A percentile compares a stretch with the other conserved stretches of the same genome.
Evolutionary conservation across 495 filamentous ascomycete species (phyloP).

Genomic region (Pseudoneurospora amorphoporcata): DNA sequence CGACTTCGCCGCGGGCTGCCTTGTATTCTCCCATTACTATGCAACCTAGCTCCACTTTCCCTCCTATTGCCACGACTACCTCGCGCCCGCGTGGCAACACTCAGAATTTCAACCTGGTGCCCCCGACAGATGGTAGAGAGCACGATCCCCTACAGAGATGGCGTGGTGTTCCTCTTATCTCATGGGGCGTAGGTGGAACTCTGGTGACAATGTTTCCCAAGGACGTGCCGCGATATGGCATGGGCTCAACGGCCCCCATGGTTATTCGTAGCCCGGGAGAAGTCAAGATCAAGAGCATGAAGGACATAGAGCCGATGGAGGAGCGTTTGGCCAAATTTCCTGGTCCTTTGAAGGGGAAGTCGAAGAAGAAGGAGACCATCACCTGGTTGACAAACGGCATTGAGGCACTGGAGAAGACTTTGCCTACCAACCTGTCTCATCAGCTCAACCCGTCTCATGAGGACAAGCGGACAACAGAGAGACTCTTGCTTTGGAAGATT

Average conservation of each 20-base stretch:
- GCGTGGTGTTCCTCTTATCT: constrained; percentile 78
- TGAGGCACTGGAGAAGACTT: constrained; percentile 53
- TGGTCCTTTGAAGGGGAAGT: constrained; percentile 77
- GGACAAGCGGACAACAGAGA: constrained; percentile 67
- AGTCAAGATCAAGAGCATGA: constrained; percentile 61
- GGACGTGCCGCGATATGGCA: constrained; percentile 75
- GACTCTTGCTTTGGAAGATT: constrained; percentile 80
- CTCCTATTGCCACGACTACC: constrained; percentile 2
- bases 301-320: constrained; percentile 54
- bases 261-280: constrained; percentile 80
- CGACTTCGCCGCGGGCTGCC: constrained; percentile 38
- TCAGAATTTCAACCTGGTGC: constrained; percentile 32
- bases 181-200: constrained; percentile 79
- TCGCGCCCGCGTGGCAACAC: constrained; percentile 29
- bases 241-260: constrained; percentile 58
- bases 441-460: constrained; percentile 34
- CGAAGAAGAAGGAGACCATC: constrained; percentile 88
- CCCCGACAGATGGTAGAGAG: constrained; percentile 71
- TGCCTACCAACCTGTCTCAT: constrained; percentile 36
- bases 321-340: constrained; percentile 74
- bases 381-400: constrained; percentile 73
- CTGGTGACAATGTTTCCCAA: constrained; percentile 81
- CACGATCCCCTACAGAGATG: constrained; percentile 74
- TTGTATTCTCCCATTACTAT: constrained; percentile 7
- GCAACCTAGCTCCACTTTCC: constrained; percentile 1